phyloP scores from a whole-genome alignment of 495 filamentous ascomycete species.

The Aspergillus wentii region DNA sequence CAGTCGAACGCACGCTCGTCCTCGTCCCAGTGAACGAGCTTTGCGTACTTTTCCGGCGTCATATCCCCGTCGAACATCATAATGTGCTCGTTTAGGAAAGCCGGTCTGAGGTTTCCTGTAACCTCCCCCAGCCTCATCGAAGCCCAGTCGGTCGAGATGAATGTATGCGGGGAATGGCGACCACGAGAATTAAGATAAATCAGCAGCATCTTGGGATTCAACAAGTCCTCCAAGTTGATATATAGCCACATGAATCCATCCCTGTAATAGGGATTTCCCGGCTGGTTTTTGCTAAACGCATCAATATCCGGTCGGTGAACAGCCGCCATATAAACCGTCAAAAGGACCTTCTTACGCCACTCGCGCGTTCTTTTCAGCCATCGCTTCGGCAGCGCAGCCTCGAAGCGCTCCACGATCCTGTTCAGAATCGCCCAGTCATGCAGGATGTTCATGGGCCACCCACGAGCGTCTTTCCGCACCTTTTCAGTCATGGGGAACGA shows the following conservation, averaged over 20 bases:
- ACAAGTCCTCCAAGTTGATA: constrained; percentile 53
- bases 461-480: too few species aligned
- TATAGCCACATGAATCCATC: constrained; percentile 46
- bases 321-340: constrained; percentile 40
- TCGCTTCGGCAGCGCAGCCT: constrained; percentile 39
- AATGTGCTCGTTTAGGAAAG: too few species aligned
- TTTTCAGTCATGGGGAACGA: too few species aligned
- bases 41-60: constrained; percentile 35
- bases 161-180: constrained; percentile 39
- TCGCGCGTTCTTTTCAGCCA: constrained; percentile 43
- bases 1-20: constrained; percentile 28
- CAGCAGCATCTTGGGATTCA: constrained; percentile 31
- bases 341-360: constrained; percentile 36
- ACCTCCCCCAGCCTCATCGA: too few species aligned
- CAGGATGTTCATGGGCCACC: too few species aligned
- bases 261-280: constrained; percentile 9
- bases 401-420: too few species aligned
- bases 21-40: constrained; percentile 35
- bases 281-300: constrained; percentile 26
- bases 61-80: constrained; percentile 39
- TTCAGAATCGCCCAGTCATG: too few species aligned
- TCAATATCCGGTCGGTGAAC: constrained; percentile 48
- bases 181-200: constrained; percentile 46
- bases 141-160: constrained; percentile 28
- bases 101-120: too few species aligned